Evolutionary conservation across 2,329 filamentous ascomycete genomes (phyloP).

Genomic region (Fusarium hostae): DNA sequence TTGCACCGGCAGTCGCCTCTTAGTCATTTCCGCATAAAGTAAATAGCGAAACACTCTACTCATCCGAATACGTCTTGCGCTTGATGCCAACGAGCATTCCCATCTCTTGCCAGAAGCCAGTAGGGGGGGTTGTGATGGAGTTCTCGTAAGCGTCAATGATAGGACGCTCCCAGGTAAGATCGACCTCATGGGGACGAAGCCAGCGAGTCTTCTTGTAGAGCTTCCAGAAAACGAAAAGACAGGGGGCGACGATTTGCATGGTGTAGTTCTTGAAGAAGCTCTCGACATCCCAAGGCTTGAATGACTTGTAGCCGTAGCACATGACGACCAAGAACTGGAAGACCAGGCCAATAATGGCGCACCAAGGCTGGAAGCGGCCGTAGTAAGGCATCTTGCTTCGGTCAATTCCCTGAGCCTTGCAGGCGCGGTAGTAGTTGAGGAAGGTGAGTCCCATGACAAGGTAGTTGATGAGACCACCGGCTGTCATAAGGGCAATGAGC

Average conservation of each 20-base stretch:
- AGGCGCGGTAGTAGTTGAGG: conserved; percentile 62
- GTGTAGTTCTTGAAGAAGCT: conserved; percentile 66
- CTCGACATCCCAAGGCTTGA: conserved; percentile 60
- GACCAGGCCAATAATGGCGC: conserved; percentile 58
- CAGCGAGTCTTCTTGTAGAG: conserved; percentile 68
- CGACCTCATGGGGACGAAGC: conserved; percentile 63
- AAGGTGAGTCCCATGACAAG: conserved; percentile 63
- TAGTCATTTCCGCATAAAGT: neutral
- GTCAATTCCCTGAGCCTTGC: conserved; percentile 62
- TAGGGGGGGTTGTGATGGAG: conserved; percentile 58
- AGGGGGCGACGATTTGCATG: conserved; percentile 64
- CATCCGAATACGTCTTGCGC: conserved; percentile 10
- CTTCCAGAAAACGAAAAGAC: conserved; percentile 72
- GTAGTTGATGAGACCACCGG: conserved; percentile 70
- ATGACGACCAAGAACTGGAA: conserved; percentile 58
- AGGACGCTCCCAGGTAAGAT: conserved; percentile 70
- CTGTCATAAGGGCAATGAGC: conserved; percentile 67
- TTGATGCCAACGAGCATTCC: conserved; percentile 38
- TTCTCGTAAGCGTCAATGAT: conserved; percentile 68
- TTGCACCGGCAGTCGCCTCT: conserved; percentile 9
- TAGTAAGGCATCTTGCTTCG: conserved; percentile 66
- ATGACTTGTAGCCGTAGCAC: conserved; percentile 67
- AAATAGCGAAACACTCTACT: neutral
- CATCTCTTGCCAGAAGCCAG: conserved; percentile 68
- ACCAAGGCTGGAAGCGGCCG: conserved; percentile 69